Evolutionary conservation across 2,329 filamentous ascomycete species (phyloP).

Genomic region (Diaporthe sp.): DNA sequence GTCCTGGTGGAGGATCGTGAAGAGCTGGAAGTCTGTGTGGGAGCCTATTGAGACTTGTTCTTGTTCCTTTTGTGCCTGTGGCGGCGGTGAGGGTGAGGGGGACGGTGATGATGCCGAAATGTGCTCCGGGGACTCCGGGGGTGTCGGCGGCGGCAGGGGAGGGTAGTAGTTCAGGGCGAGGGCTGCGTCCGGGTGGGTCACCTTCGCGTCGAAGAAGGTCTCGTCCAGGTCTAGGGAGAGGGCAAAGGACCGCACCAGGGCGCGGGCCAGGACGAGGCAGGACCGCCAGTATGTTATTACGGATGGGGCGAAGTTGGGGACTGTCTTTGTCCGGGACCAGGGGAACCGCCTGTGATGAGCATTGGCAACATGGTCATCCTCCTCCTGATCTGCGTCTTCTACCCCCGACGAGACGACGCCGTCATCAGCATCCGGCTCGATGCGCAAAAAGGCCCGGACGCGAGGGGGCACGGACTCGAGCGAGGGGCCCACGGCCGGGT

Average conservation of each 20-base stretch:
- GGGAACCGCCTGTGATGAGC: constrained; percentile 51
- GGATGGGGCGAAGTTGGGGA: constrained; percentile 59
- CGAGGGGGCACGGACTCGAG: constrained; percentile 52
- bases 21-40: constrained; percentile 64
- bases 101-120: not conserved
- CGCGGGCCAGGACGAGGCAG: constrained; percentile 61
- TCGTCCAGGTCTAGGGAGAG: constrained; percentile 65
- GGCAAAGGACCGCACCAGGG: constrained; percentile 63
- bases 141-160: constrained; percentile 32
- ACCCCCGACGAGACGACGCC: not conserved
- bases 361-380: not conserved
- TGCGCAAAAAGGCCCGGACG: constrained; percentile 52
- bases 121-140: constrained; percentile 36
- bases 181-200: constrained; percentile 60
- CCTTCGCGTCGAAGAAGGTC: constrained; percentile 64
- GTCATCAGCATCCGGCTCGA: constrained; percentile 46
- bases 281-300: constrained; percentile 58
- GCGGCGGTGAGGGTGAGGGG: not conserved
- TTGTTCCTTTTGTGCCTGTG: not conserved
- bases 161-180: constrained; percentile 55
- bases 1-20: constrained; percentile 60
- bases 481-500: constrained; percentile 57
- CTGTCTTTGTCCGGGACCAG: constrained; percentile 60
- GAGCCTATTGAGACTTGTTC: constrained; percentile 56
- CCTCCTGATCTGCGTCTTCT: not conserved